These are phyloP conservation scores for Euphorbia celastroides DNA, from an alignment of 441 rosid species.

Conservation along the genomic window DNA sequence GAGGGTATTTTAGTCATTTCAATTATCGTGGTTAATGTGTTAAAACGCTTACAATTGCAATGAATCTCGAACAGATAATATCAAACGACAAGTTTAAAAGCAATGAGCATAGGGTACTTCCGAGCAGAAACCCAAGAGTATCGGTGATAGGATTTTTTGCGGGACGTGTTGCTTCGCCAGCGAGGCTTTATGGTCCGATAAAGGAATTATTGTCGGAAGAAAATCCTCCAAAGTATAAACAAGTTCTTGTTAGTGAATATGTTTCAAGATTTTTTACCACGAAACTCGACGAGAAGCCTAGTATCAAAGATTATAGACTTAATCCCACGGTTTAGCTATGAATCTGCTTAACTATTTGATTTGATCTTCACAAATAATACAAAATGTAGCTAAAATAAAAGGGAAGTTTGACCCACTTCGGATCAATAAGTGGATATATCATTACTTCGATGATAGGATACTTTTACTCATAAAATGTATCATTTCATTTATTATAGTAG, in stretches of 20 bases:
- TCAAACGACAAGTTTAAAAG: conserved; percentile 29
- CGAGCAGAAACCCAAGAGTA: conserved; percentile 20
- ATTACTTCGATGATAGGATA: background rate
- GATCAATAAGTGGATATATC: background rate
- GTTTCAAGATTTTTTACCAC: conserved; percentile 10
- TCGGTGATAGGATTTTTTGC: conserved; percentile 21
- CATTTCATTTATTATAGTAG: background rate
- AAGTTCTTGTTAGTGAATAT: conserved; percentile 19
- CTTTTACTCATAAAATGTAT: background rate
- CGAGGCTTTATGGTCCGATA: conserved; percentile 20
- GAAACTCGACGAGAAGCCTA: conserved; percentile 19
- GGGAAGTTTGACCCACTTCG: background rate
- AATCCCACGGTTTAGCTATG: background rate
- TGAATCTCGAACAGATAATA: too few relatives aligned
- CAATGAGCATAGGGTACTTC: conserved; percentile 21
- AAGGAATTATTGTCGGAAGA: conserved; percentile 25
- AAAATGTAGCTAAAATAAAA: too few relatives aligned
- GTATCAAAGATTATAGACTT: conserved; percentile 12
- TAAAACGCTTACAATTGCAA: too few relatives aligned
- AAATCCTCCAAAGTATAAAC: conserved; percentile 12
- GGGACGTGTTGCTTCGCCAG: conserved; percentile 8
- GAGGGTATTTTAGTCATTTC: too few relatives aligned
- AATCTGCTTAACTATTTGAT: too few relatives aligned
- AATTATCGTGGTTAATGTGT: too few relatives aligned
- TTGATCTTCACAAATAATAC: too few relatives aligned